Percentiles rank a stretch among this genome's conserved stretches.
Conservation (phyloP, 208 protist species). For the Trypanosoma boissoni region DNA sequence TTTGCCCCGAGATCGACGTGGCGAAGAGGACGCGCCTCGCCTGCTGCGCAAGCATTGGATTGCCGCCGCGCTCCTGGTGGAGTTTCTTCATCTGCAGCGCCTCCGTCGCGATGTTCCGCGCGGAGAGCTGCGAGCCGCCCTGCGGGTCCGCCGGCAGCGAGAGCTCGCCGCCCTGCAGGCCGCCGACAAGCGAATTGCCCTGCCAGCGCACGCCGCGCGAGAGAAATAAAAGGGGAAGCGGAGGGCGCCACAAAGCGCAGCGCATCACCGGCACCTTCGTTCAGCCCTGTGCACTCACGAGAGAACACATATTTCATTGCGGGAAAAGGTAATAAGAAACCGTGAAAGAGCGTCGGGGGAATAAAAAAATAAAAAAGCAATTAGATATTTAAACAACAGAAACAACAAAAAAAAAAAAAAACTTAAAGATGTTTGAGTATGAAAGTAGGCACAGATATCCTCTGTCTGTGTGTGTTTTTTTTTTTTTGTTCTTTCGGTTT, state of each 20-base stretch:
- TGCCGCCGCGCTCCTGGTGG: conserved; percentile 84
- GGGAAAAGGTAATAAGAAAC: neutral
- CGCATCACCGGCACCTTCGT: conserved; percentile 13
- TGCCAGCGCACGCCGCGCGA: conserved; percentile 9
- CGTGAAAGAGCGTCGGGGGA: neutral
- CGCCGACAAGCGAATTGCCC: conserved; percentile 24
- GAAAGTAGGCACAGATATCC: too few species aligned
- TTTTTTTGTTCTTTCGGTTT: too few species aligned
- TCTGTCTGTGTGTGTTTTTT: too few species aligned
- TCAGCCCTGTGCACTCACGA: neutral
- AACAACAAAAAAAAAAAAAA: conserved; percentile 15
- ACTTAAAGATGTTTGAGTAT: too few species aligned
- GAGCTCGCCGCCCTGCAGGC: conserved; percentile 54
- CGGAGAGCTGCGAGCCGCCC: conserved; percentile 73
- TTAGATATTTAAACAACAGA: neutral
- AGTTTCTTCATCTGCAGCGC: conserved; percentile 92
- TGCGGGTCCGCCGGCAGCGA: conserved; percentile 60
- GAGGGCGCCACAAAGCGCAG: conserved; percentile 7
- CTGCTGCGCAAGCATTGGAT: conserved; percentile 90
- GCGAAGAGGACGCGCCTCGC: conserved; percentile 87
- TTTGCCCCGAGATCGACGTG: conserved; percentile 83
- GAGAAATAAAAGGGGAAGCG: conserved; percentile 1
- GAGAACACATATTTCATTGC: conserved; percentile 1
- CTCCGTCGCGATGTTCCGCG: conserved; percentile 85
- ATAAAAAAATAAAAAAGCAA: conserved; percentile 1